Conservation (phyloP, 78 protist species). For the Trichosphaerium sp. region DNA sequence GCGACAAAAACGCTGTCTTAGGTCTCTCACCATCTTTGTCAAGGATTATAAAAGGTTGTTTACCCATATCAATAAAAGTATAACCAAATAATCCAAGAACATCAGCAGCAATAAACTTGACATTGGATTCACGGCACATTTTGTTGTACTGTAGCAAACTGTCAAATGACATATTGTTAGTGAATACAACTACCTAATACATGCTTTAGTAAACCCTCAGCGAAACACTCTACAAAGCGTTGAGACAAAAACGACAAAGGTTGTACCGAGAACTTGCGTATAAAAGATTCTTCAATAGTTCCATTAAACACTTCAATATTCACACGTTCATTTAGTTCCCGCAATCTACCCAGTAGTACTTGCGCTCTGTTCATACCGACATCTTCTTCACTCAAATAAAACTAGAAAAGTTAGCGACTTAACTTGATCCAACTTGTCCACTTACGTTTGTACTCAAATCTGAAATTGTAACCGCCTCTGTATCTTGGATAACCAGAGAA, state of each 20-base stretch:
- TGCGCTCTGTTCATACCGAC: conserved; percentile 62
- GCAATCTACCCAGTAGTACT: not conserved
- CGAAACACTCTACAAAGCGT: no score
- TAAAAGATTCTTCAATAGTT: not conserved
- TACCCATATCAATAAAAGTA: conserved; percentile 82
- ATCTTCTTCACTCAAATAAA: conserved; percentile 71
- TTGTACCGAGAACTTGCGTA: conserved; percentile 12
- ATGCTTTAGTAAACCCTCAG: no score
- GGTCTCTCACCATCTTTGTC: conserved; percentile 84
- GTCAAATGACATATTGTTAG: conserved; percentile 1
- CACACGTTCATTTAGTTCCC: conserved; percentile 38
- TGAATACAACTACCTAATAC: conserved; percentile 26
- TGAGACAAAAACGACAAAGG: not conserved
- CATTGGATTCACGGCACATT: not conserved
- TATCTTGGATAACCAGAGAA: no score
- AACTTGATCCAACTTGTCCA: no score
- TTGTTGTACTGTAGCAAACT: not conserved
- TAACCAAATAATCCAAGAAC: conserved; percentile 66
- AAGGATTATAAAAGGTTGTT: conserved; percentile 41
- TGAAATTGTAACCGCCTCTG: no score
- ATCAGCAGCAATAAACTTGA: conserved; percentile 34
- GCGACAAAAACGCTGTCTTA: not conserved
- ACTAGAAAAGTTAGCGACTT: no score
- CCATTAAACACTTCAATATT: conserved; percentile 3
- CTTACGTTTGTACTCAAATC: no score